Evolutionary conservation across 257 asterid species (phyloP).

Genomic region (Eucommia ulmoides): DNA sequence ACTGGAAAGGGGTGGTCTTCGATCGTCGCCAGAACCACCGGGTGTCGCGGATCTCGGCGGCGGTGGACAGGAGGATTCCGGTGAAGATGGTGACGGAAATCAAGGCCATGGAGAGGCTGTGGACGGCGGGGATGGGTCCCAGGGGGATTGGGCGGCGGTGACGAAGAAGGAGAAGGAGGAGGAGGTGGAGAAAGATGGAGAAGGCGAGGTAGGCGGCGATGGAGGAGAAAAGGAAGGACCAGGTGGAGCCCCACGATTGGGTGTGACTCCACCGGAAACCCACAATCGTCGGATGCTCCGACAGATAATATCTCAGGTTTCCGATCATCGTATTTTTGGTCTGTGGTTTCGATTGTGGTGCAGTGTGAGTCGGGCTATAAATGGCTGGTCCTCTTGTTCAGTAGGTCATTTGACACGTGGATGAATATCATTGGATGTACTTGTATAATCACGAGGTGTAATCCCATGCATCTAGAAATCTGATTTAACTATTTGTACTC

Average conservation of each 20-base stretch:
- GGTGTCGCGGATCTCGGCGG: conserved; percentile 16
- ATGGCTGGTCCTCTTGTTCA: too few species aligned
- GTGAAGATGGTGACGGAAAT: conserved; percentile 15
- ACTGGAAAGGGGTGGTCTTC: conserved; percentile 13
- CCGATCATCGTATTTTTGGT: too few species aligned
- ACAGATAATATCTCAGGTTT: background rate
- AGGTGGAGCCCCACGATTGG: background rate
- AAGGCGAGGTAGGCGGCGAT: background rate
- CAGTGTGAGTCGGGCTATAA: too few species aligned
- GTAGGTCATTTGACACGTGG: too few species aligned
- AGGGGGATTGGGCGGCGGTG: conserved; percentile 14
- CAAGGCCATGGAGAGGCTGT: conserved; percentile 13
- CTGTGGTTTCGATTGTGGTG: too few species aligned
- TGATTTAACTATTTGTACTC: too few species aligned
- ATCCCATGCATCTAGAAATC: too few species aligned
- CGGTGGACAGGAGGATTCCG: conserved; percentile 16
- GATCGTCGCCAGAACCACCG: conserved; percentile 7
- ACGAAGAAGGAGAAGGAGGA: conserved; percentile 8
- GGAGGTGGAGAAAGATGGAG: background rate
- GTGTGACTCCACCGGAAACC: background rate
- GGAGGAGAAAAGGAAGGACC: background rate
- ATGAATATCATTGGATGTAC: too few species aligned
- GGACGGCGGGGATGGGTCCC: conserved; percentile 19
- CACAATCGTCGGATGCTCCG: background rate
- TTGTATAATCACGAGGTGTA: too few species aligned